Conservation (phyloP, 176 grass and related monocot species). For the Aegilops umbellulata region DNA sequence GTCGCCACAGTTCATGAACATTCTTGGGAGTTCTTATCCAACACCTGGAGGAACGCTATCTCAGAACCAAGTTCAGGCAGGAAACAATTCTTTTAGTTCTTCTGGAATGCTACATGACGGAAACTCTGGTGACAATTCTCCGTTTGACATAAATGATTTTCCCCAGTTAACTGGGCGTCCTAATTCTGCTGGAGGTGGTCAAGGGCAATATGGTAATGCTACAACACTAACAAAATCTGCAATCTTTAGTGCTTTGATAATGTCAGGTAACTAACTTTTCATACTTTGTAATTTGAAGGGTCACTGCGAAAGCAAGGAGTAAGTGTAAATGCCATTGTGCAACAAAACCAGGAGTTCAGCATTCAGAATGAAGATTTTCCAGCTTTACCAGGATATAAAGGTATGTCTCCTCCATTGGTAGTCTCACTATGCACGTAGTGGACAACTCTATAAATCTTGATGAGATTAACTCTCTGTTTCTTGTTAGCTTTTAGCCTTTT, state of each 20-base stretch:
- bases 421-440: slow-evolving; percentile 5
- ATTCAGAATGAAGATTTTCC: slow-evolving; percentile 98
- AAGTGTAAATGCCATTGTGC: slow-evolving; percentile 70
- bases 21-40: slow-evolving; percentile 82
- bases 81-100: slow-evolving; percentile 67
- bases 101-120: slow-evolving; percentile 79
- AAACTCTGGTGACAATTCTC: slow-evolving; percentile 68
- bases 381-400: slow-evolving; percentile 95
- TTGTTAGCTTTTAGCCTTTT: not conserved
- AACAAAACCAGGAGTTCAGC: slow-evolving; percentile 93
- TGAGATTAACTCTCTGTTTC: slow-evolving; percentile 3
- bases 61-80: slow-evolving; percentile 72
- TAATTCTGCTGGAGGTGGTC: slow-evolving; percentile 77
- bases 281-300: slow-evolving; percentile 49
- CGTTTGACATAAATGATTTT: slow-evolving; percentile 98
- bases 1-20: slow-evolving; percentile 74
- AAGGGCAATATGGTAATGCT: slow-evolving; percentile 87
- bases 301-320: slow-evolving; percentile 75
- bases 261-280: slow-evolving; percentile 9
- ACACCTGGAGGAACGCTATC: slow-evolving; percentile 58
- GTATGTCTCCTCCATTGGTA: slow-evolving; percentile 27
- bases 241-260: not conserved
- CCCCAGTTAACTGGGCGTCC: slow-evolving; percentile 81
- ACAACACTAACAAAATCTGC: slow-evolving; percentile 11
- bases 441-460: not conserved